phyloP scores from a whole-genome alignment of 2,329 filamentous ascomycete genomes.

The Fusarium metavorans region DNA sequence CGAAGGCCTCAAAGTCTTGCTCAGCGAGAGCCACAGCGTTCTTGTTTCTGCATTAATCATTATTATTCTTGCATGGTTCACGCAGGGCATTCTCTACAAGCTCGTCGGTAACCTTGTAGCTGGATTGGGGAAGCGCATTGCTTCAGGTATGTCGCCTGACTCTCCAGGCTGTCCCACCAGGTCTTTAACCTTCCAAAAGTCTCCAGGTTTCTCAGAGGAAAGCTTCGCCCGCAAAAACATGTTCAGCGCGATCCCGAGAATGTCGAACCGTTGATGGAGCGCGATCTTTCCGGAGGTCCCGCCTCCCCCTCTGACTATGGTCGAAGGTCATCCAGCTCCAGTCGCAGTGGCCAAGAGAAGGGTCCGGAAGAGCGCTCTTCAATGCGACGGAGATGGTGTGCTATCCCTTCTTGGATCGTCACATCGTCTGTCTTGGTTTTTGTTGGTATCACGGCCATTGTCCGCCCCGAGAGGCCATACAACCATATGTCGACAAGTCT shows the following conservation, averaged over 20 bases:
- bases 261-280: slow-evolving; percentile 28
- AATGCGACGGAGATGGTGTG: slow-evolving; percentile 16
- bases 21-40: slow-evolving; percentile 45
- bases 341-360: slow-evolving; percentile 19
- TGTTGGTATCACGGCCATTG: slow-evolving; percentile 33
- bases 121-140: slow-evolving; percentile 27
- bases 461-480: slow-evolving; percentile 45
- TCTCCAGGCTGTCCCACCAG: neutral
- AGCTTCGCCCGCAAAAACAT: slow-evolving; percentile 25
- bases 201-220: slow-evolving; percentile 24
- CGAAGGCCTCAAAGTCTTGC: slow-evolving; percentile 46
- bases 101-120: slow-evolving; percentile 36
- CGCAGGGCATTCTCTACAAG: slow-evolving; percentile 38
- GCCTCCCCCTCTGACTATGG: neutral
- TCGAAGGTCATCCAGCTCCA: slow-evolving; percentile 11
- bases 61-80: slow-evolving; percentile 38
- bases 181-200: slow-evolving; percentile 20
- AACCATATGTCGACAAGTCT: slow-evolving; percentile 47
- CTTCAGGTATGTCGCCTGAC: slow-evolving; percentile 37
- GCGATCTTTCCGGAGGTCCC: slow-evolving; percentile 4
- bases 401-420: slow-evolving; percentile 24
- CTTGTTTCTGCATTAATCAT: slow-evolving; percentile 36
- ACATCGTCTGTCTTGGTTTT: slow-evolving; percentile 29
- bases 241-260: slow-evolving; percentile 34
- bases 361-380: slow-evolving; percentile 2